These are phyloP conservation scores for Lepidium sativum DNA, from an alignment of 345 rosid species.

Conservation along the genomic window DNA sequence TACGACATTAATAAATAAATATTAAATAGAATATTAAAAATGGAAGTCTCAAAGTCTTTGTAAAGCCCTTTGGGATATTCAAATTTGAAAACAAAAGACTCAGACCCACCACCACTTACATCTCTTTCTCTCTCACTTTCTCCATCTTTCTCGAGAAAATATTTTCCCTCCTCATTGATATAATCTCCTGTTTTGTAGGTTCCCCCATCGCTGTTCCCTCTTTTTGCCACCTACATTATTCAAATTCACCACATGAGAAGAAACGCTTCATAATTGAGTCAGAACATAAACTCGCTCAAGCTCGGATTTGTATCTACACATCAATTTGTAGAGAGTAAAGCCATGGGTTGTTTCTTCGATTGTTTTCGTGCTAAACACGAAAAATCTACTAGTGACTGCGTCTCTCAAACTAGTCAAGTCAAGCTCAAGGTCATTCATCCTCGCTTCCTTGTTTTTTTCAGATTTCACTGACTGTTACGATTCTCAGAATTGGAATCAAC, in stretches of 20 bases:
- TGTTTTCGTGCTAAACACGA: slow-evolving; percentile 54
- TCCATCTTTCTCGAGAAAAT: not conserved
- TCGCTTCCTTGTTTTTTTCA: not conserved
- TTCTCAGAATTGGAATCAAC: not conserved
- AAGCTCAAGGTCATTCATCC: slow-evolving; percentile 22
- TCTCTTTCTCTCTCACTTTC: not conserved
- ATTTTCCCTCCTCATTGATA: not conserved
- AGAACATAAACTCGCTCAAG: not conserved
- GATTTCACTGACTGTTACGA: not conserved
- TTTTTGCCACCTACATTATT: not conserved
- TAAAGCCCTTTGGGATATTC: not conserved
- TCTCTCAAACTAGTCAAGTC: not conserved
- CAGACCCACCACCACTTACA: not conserved
- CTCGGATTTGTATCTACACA: not conserved
- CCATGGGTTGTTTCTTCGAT: slow-evolving; percentile 66
- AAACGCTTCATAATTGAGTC: not conserved
- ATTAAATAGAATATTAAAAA: not conserved
- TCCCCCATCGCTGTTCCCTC: slow-evolving; percentile 2
- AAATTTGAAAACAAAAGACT: slow-evolving; percentile 8
- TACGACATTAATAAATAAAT: not conserved
- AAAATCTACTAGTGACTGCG: not conserved
- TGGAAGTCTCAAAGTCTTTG: not conserved
- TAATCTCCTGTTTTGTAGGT: not conserved
- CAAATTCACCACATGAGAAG: not conserved
- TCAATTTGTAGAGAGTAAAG: no score